Conservation (phyloP, 495 filamentous ascomycete genomes). For the Penicillium subrubescens region DNA sequence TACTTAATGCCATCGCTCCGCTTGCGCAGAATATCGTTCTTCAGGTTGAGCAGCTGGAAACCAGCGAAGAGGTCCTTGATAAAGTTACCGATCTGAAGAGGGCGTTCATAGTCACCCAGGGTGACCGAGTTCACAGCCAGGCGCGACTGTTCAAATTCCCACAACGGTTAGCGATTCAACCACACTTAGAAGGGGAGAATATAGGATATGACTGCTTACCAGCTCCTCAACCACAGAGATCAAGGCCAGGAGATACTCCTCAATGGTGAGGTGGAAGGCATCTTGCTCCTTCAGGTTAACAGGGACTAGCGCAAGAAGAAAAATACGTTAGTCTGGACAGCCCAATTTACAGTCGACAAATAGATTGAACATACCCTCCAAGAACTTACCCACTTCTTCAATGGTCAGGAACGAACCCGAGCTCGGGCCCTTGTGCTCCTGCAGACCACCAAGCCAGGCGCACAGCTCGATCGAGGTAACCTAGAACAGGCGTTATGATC, state of each 20-base stretch:
- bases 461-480: slow-evolving; percentile 70
- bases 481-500: slow-evolving; percentile 30
- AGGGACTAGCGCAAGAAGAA: slow-evolving; percentile 62
- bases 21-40: slow-evolving; percentile 89
- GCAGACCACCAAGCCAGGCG: slow-evolving; percentile 72
- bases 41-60: slow-evolving; percentile 94
- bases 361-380: slow-evolving; percentile 59
- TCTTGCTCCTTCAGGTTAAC: slow-evolving; percentile 90
- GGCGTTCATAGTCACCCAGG: slow-evolving; percentile 80
- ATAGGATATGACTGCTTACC: slow-evolving; percentile 36
- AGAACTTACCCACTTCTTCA: slow-evolving; percentile 77
- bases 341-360: background rate
- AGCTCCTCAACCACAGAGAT: slow-evolving; percentile 89
- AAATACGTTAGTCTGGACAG: background rate
- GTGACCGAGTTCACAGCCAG: slow-evolving; percentile 97
- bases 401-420: slow-evolving; percentile 71
- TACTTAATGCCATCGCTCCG: slow-evolving; percentile 95
- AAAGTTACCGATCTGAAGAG: slow-evolving; percentile 83
- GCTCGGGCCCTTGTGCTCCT: slow-evolving; percentile 42
- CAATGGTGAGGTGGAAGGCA: slow-evolving; percentile 91
- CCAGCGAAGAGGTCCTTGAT: slow-evolving; percentile 94
- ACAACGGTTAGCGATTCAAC: background rate
- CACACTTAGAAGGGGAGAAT: background rate
- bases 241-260: slow-evolving; percentile 90
- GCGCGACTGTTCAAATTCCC: slow-evolving; percentile 57